Evolutionary conservation across 257 asterid species (phyloP), one percentile per base, ranked within the genome.

Genomic region (Penstemon barbatus): DNA sequence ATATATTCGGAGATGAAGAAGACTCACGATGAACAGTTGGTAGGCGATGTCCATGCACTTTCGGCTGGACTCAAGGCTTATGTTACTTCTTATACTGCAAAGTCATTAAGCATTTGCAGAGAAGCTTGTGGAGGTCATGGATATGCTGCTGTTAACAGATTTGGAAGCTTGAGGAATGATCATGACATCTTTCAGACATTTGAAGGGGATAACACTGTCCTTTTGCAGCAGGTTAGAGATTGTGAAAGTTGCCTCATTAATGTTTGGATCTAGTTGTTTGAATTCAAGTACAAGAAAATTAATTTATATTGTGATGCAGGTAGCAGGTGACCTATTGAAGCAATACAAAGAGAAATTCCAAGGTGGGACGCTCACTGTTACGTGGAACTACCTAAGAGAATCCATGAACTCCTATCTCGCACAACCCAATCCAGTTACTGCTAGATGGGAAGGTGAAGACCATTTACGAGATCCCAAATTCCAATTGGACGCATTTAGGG

Each of bases 81-180:
- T 71, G 79, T 94, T 63, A 94, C 99, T 70, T 82, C 96, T 71
- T 94, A 78, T 71, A 91, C 97, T 12, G 90, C 88, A 8, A 89
- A 84, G 71, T 86, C 99, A 13, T 72, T 94, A 81, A 94, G 96
- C 78, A 80, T 76, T 49, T 94, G 99, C 74, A 81, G 97, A 79
- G 99, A 93, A 81, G 82, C 99, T 67, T 90, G 97, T 79, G 99
- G 99, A 39, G 99, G 99, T 49, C 99, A 93, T 77, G 99, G 99
- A 67, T 93, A 93, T 80, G 99, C 99, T 15, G 97, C 99, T 66
- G 96, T 93, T 44, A 93, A 93, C 66, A 74, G 97, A 71, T 93
- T 93, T 74, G 99, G 97, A 19, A 85, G 85, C 76, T 87, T 93
- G 84, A 87, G 99, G 88, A 93, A 93, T 75, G 99, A 93, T 73